Percentiles rank a stretch among this genome's conserved stretches.
Conservation (phyloP, 2,329 filamentous ascomycete species). For the Xylaria polymorpha region DNA sequence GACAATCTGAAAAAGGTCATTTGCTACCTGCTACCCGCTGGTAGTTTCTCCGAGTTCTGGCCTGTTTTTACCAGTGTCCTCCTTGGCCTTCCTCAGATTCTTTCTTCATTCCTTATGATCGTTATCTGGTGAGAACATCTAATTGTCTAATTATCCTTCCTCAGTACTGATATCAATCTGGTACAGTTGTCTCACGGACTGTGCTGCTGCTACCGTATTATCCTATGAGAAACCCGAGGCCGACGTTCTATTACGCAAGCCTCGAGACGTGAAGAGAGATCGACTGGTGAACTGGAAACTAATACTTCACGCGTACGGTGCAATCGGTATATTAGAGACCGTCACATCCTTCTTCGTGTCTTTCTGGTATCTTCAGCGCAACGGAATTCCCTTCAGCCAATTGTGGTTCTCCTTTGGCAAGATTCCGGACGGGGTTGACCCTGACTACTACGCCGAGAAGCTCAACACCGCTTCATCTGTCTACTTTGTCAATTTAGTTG, state of each 20-base stretch:
- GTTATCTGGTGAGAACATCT: slow-evolving; percentile 64
- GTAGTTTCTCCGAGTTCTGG: slow-evolving; percentile 80
- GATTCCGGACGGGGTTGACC: slow-evolving; percentile 61
- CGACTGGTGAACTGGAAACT: slow-evolving; percentile 79
- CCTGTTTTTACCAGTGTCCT: slow-evolving; percentile 78
- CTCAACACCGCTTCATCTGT: slow-evolving; percentile 76
- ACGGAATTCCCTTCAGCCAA: slow-evolving; percentile 71
- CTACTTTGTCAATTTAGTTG: slow-evolving; percentile 83
- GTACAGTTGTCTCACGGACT: slow-evolving; percentile 78
- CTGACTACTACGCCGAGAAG: slow-evolving; percentile 64
- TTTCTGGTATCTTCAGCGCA: slow-evolving; percentile 72
- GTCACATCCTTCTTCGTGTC: slow-evolving; percentile 71
- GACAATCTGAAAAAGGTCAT: slow-evolving; percentile 83
- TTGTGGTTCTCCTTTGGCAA: slow-evolving; percentile 76
- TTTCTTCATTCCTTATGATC: slow-evolving; percentile 79
- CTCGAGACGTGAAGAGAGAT: slow-evolving; percentile 75
- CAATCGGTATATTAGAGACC: slow-evolving; percentile 74
- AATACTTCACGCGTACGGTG: slow-evolving; percentile 77
- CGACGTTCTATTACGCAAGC: slow-evolving; percentile 76
- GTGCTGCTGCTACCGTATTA: slow-evolving; percentile 76
- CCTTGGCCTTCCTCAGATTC: slow-evolving; percentile 78
- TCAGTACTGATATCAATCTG: not conserved
- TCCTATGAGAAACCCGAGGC: slow-evolving; percentile 83
- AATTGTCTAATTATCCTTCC: slow-evolving; percentile 32
- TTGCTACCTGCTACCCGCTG: slow-evolving; percentile 78